phyloP scores from a whole-genome alignment of 2,329 filamentous ascomycete species.

The Neurospora sp. region DNA sequence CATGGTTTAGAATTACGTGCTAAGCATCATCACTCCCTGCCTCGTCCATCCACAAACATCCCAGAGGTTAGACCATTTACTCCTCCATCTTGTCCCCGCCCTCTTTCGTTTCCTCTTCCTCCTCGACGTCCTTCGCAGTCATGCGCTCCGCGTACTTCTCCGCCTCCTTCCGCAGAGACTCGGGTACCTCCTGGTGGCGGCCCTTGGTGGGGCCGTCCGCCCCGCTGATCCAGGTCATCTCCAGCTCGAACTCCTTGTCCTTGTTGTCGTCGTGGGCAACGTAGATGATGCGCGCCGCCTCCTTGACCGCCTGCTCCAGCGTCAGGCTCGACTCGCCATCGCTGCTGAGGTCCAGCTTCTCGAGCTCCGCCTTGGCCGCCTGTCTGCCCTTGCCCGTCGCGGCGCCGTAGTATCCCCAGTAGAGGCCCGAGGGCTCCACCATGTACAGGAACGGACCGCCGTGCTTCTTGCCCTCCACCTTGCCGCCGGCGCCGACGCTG shows the following conservation, averaged over 20 bases:
- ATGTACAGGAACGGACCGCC: constrained; percentile 95
- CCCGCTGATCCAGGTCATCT: constrained; percentile 96
- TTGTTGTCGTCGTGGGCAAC: constrained; percentile 98
- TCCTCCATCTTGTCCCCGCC: constrained; percentile 79
- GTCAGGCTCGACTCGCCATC: constrained; percentile 61
- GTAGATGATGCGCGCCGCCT: constrained; percentile 95
- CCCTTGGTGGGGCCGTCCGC: constrained; percentile 82
- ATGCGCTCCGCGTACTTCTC: constrained; percentile 90
- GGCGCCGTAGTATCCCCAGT: constrained; percentile 98
- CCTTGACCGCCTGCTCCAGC: constrained; percentile 81
- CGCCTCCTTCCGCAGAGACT: constrained; percentile 81
- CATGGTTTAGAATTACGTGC: neutral
- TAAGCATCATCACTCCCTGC: neutral
- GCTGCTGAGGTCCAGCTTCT: constrained; percentile 84
- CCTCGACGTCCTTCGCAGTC: constrained; percentile 82
- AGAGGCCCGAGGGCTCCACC: constrained; percentile 94
- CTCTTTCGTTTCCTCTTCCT: constrained; percentile 46
- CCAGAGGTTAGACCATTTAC: constrained; percentile 28
- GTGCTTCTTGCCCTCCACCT: constrained; percentile 60
- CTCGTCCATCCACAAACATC: neutral
- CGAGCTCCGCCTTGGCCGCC: constrained; percentile 92
- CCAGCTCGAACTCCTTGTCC: constrained; percentile 98
- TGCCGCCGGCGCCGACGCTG: constrained; percentile 70
- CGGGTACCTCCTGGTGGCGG: constrained; percentile 85
- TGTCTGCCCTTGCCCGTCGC: constrained; percentile 96